These are phyloP conservation scores for Xylaria curta DNA, from an alignment of 495 filamentous ascomycete species.

Conservation along the genomic window DNA sequence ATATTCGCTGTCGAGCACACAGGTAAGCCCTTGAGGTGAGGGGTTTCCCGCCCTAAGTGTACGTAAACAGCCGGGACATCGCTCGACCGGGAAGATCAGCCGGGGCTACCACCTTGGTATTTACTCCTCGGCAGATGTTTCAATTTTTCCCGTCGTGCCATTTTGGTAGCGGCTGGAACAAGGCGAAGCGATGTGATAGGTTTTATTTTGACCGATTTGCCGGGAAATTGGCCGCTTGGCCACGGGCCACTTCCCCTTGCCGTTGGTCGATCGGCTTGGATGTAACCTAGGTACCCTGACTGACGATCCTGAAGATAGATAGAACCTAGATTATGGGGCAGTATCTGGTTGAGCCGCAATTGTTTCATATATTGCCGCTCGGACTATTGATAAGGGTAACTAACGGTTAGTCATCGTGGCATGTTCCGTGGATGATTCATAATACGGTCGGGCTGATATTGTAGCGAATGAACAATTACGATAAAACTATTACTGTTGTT, in stretches of 20 bases:
- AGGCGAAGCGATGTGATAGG: conserved; percentile 1
- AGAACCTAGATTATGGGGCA: neutral
- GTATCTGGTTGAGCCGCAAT: conserved; percentile 4
- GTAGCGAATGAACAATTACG: neutral
- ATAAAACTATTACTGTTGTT: neutral
- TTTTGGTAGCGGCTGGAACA: neutral
- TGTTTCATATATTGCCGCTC: neutral
- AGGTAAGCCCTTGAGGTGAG: neutral
- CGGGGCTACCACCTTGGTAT: conserved; percentile 9
- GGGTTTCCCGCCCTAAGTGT: conserved; percentile 11
- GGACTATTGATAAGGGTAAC: neutral
- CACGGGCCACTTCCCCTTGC: neutral
- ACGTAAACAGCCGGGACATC: conserved; percentile 19
- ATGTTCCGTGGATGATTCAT: neutral
- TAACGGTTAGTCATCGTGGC: neutral
- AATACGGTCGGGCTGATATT: neutral
- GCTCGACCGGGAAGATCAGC: conserved; percentile 16
- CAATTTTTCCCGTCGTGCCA: neutral
- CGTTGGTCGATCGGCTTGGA: neutral
- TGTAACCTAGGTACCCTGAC: neutral
- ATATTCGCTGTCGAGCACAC: neutral
- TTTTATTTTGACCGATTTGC: neutral
- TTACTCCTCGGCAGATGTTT: conserved; percentile 11
- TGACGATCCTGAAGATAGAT: neutral
- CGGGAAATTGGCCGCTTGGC: neutral